phyloP scores from a whole-genome alignment of 2,329 filamentous ascomycete species.

The Ophiognomonia clavigignenti-juglandacearum region DNA sequence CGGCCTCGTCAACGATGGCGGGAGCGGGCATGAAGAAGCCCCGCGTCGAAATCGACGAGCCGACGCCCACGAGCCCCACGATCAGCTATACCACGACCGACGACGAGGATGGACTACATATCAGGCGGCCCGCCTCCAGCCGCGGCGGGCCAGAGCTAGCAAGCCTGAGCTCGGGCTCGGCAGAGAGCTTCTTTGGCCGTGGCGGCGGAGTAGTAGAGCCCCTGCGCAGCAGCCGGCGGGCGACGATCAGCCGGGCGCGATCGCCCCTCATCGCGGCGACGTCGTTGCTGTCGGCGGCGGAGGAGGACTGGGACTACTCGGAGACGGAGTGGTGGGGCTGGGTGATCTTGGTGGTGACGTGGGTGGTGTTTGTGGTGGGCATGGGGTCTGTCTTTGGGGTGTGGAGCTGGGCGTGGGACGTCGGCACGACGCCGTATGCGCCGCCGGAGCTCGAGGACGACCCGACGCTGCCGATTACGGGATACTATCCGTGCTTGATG shows the following conservation, averaged over 20 bases:
- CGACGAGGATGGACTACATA: conserved; percentile 72
- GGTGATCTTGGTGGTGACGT: conserved; percentile 85
- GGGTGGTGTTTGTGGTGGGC: conserved; percentile 92
- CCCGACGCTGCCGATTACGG: conserved; percentile 87
- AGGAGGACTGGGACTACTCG: conserved; percentile 75
- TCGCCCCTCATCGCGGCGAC: conserved; percentile 52
- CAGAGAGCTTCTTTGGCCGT: conserved; percentile 60
- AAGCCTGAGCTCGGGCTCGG: conserved; percentile 50
- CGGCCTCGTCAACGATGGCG: too few relatives aligned
- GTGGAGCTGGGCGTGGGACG: conserved; percentile 99
- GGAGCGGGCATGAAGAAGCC: conserved; percentile 6
- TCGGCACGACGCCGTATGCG: conserved; percentile 91
- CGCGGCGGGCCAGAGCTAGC: conserved; percentile 33
- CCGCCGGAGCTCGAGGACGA: conserved; percentile 95
- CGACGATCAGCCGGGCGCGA: conserved; percentile 46
- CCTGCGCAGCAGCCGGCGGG: conserved; percentile 42
- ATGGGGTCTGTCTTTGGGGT: conserved; percentile 94
- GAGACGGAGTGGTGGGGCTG: conserved; percentile 99
- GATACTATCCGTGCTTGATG: conserved; percentile 93
- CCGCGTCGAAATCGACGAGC: conserved; percentile 15
- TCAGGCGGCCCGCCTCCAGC: conserved; percentile 45
- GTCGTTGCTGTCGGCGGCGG: conserved; percentile 40
- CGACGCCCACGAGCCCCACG: conserved; percentile 43
- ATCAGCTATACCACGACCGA: conserved; percentile 72
- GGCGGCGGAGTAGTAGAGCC: too few relatives aligned